Conservation (phyloP, 192 early-diverging fungal species). For the Phlyctochytrium arcticum region DNA sequence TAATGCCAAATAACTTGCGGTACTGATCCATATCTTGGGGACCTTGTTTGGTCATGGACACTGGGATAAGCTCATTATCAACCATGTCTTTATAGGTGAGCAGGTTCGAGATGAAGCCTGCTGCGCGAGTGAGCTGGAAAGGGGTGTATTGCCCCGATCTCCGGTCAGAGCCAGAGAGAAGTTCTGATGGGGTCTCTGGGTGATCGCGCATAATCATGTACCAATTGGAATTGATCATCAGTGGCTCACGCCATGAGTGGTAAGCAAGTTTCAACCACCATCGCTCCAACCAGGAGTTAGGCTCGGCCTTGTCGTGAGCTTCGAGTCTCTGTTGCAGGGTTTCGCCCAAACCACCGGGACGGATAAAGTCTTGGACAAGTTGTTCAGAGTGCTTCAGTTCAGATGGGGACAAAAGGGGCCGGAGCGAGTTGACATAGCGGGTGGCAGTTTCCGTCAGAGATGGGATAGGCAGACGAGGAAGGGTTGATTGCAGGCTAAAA, state of each 20-base stretch:
- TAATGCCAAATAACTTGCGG: constrained; percentile 68
- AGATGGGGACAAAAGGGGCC: constrained; percentile 60
- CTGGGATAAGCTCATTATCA: constrained; percentile 52
- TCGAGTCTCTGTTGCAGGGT: constrained; percentile 80
- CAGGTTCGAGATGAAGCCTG: constrained; percentile 57
- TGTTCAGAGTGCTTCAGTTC: constrained; percentile 66
- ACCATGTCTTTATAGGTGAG: constrained; percentile 75
- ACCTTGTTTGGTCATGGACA: constrained; percentile 64
- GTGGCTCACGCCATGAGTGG: constrained; percentile 73
- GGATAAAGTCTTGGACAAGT: constrained; percentile 71
- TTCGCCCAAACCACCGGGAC: constrained; percentile 74
- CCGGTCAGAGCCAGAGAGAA: background rate
- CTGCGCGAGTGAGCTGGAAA: constrained; percentile 79
- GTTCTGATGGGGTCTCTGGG: constrained; percentile 32
- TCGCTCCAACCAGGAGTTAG: constrained; percentile 84
- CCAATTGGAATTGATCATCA: constrained; percentile 88
- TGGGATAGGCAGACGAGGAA: constrained; percentile 91
- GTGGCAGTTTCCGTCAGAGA: constrained; percentile 72
- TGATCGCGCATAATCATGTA: constrained; percentile 71
- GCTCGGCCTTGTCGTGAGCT: constrained; percentile 66
- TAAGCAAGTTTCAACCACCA: constrained; percentile 93
- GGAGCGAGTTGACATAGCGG: constrained; percentile 76
- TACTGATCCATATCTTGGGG: constrained; percentile 88
- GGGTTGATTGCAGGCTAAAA: constrained; percentile 37
- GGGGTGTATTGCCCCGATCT: constrained; percentile 50